Percentiles rank a stretch among this genome's conserved stretches.
These are phyloP conservation scores for Galium porrigens DNA, from an alignment of 305 asterid genomes.

Conservation along the genomic window DNA sequence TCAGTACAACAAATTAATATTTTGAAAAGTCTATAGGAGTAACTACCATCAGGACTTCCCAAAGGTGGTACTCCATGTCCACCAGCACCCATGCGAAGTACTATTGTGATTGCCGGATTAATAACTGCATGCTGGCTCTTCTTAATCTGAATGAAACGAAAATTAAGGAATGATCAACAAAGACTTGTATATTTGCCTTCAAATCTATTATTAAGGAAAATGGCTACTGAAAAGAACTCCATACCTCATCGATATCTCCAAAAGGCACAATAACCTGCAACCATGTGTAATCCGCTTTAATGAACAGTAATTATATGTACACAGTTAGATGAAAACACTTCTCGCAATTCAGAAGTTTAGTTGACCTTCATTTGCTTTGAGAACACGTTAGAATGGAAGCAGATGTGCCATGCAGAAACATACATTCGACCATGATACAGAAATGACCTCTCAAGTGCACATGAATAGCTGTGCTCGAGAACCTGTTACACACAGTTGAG, in stretches of 20 bases:
- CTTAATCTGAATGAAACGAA: conserved; percentile 42
- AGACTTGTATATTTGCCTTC: conserved; percentile 7
- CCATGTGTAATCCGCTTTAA: conserved; percentile 15
- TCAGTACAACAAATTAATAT: not conserved
- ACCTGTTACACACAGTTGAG: conserved; percentile 31
- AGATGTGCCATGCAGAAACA: conserved; percentile 74
- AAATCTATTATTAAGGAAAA: not conserved
- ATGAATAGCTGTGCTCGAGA: conserved; percentile 81
- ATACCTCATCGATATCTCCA: conserved; percentile 87
- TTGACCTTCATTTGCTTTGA: conserved; percentile 88
- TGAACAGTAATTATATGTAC: conserved; percentile 12
- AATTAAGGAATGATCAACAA: not conserved
- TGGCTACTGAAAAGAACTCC: conserved; percentile 11
- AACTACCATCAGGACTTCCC: conserved; percentile 95
- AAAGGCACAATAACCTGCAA: conserved; percentile 77
- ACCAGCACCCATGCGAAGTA: conserved; percentile 95
- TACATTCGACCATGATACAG: conserved; percentile 89
- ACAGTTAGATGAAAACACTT: not conserved
- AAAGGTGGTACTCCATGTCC: conserved; percentile 99
- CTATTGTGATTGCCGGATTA: conserved; percentile 83
- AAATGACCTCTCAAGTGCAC: conserved; percentile 90
- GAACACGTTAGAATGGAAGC: conserved; percentile 89
- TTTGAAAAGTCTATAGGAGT: not conserved
- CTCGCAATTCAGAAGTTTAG: conserved; percentile 2
- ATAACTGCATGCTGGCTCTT: conserved; percentile 87